phyloP scores from a whole-genome alignment of 1,284 basidiomycete species.

The Jaminaea rosea region DNA sequence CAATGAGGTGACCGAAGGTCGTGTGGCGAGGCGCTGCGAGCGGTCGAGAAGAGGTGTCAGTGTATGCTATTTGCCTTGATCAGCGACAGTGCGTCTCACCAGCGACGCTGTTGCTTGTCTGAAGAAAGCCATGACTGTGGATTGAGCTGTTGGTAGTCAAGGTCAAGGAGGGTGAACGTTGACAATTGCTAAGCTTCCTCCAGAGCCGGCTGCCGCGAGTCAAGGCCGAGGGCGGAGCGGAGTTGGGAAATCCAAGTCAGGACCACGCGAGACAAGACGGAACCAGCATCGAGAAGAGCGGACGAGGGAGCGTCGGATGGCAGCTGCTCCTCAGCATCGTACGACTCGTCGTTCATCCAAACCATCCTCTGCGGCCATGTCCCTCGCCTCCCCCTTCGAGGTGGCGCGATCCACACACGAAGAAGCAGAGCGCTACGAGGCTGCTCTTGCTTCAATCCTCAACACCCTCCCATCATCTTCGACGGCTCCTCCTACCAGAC shows the following conservation, averaged over 20 bases:
- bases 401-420: conserved; percentile 87
- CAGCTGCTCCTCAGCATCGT: no score
- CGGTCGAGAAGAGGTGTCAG: background rate
- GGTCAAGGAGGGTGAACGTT: background rate
- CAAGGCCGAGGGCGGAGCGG: no score
- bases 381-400: conserved; percentile 72
- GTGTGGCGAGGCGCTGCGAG: background rate
- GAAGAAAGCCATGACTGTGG: background rate
- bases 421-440: conserved; percentile 79
- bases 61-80: background rate
- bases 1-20: background rate
- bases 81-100: background rate
- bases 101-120: background rate
- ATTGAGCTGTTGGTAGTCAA: background rate
- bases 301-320: no score
- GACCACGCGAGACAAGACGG: no score
- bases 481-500: conserved; percentile 18
- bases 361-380: no score
- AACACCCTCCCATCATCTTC: conserved; percentile 12
- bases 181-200: no score
- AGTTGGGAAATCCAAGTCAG: no score
- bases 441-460: conserved; percentile 49
- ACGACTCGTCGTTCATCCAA: no score
- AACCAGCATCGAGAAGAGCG: no score
- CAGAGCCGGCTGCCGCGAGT: no score